Evolutionary conservation across 2,329 filamentous ascomycete genomes (phyloP), one percentile per base, ranked within the genome.

Genomic region (Neoascochyta sp.): DNA sequence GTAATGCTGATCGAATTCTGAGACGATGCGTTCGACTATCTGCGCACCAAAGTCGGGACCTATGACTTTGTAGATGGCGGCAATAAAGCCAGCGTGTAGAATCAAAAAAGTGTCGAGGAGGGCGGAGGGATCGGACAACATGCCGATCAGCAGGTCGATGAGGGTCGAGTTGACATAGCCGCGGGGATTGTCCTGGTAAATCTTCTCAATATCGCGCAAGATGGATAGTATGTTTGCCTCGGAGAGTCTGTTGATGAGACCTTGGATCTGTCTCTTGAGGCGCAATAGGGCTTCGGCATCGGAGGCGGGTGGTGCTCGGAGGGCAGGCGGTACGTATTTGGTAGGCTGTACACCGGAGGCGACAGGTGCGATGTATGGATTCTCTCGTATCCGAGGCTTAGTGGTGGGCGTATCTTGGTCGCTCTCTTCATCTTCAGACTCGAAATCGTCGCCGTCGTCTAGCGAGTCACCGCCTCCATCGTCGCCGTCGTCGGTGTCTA

Each of bases 11-110:
- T 83, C 80, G 54, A 96, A 87, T 7, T 80, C 76, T 25, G 83
- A 76, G 10, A 93, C 83, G 5, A 90, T 69, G 19, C 79, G 77
- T 43, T 93, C 86, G 7, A 95, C 69, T 14, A 95, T 71, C 51
- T 93, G 83, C 1, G 89, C 90, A 3, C 87, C 90, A 63, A 96
- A 89, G 50, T 94, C 90, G 9, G 81, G 82, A 5, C 92, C 92
- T 24, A 92, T 74, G 5, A 92, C 73, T 55, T 86, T 93, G 66
- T 95, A 95, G 1, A 94, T 64, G 0, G 88, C 87, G 4, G 90
- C 80, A 19, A 90, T 79, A 55, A 96, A 96, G 4, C 88, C 90
- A 20, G 89, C 88, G 34, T 88, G 83, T 8, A 96, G 75, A 29
- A 95, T 87, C 32, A 95, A 78, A 48, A 95, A 93, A 0, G 89